Base-by-base conservation (phyloP, 78 protist genomes). In the Dictyostelium citrinum region DNA sequence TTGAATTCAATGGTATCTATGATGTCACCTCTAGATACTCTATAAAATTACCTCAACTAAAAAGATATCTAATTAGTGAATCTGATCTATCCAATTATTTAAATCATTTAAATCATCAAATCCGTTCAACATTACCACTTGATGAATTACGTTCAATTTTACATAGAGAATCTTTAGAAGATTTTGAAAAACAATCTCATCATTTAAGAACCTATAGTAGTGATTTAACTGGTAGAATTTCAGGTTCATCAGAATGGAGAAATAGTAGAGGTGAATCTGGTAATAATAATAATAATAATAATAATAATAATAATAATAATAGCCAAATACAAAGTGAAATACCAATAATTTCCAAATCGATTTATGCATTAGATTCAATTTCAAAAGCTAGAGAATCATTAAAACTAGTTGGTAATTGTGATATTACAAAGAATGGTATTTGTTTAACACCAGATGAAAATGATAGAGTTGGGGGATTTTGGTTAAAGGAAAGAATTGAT, bases 1-100 rank as follows among this genome's bases (percentile, higher is more conserved):
- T 97, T 33, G 84, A 68, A 77, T 91, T 71, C 24, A 95, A 77
- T 17, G 95, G 93, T 81, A 27, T 82, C 46, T 79, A 64, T 24
- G 97, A 95, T 82, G 93, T 82, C 4, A 83, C 90, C 16, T 71
- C 85, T 41, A 81, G 97, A 67, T 95, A 95, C 74, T 55, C 95
- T 16, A 75, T 46, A 5, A 45, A 83, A 24, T 39, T 31, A 7
- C 35, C 72, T 11, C 82, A 76, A 45, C 12, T 76, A 11, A 16
- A 29, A 20, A 43, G 96, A 41, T n/a, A 12, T 17, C 17, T 60
- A 29, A 83, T 35, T 2, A 16, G 9, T 29, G 96, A 93, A n/a
- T 10, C 33, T n/a, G 61, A 49, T 72, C 33, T 93, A 6, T 24
- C 37, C 29, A 5, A 8, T 0, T 75, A 55, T 35, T 24, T 81